Conservation (phyloP, 768 basidiomycete species). For the Trametes gibbosa region DNA sequence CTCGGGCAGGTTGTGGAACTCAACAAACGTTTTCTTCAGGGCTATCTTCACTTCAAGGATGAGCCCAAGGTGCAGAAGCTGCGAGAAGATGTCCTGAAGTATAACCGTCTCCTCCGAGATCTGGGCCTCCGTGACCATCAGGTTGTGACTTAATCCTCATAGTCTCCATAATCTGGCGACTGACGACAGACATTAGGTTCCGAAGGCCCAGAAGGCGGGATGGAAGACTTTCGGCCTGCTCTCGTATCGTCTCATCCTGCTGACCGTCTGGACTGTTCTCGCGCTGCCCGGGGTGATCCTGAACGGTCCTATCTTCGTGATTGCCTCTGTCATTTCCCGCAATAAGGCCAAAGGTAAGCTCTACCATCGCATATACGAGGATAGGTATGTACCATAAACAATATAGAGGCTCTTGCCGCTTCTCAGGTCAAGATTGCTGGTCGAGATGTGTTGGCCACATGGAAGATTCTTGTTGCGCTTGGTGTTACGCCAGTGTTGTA, state of each 20-base stretch:
- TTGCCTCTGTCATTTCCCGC: conserved; percentile 84
- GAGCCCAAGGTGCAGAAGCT: conserved; percentile 86
- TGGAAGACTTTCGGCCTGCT: conserved; percentile 88
- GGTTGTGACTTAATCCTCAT: conserved; percentile 34
- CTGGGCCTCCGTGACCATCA: conserved; percentile 94
- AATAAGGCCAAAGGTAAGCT: conserved; percentile 80
- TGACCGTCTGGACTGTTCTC: conserved; percentile 77
- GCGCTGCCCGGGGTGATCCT: conserved; percentile 89
- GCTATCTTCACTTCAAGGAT: conserved; percentile 89
- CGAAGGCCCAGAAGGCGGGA: conserved; percentile 77
- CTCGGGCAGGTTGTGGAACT: conserved; percentile 95
- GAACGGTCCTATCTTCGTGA: conserved; percentile 90
- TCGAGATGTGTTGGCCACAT: conserved; percentile 95
- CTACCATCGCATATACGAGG: not conserved
- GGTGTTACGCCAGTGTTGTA: conserved; percentile 89
- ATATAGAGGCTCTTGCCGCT: conserved; percentile 87
- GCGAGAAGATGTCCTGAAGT: conserved; percentile 76
- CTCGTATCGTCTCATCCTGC: conserved; percentile 74
- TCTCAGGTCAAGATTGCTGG: conserved; percentile 94
- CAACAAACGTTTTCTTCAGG: conserved; percentile 89
- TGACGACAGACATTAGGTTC: conserved; percentile 51
- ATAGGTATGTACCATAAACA: not conserved
- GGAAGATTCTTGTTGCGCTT: conserved; percentile 94
- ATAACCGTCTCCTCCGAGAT: conserved; percentile 85
- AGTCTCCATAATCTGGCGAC: no score